These are phyloP conservation scores for Tetrapisispora nanseiensis DNA, from an alignment of 805 yeast genomes.

Conservation along the genomic window DNA sequence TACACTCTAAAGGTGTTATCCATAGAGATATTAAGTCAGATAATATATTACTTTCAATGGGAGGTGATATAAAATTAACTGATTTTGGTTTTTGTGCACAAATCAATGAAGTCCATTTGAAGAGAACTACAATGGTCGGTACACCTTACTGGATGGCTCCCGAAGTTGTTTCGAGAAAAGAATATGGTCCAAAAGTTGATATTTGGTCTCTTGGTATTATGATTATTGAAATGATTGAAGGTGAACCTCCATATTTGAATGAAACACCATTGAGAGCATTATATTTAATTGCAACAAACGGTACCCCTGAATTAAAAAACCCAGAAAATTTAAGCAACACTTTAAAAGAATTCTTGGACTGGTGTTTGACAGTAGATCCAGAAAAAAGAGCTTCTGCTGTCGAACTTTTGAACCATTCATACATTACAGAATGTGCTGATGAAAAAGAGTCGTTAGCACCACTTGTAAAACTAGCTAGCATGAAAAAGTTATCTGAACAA, in stretches of 20 bases:
- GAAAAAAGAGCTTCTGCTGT: conserved; percentile 72
- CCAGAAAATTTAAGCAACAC: conserved; percentile 66
- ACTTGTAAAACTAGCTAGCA: conserved; percentile 60
- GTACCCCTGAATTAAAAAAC: conserved; percentile 88
- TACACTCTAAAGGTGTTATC: conserved; percentile 85
- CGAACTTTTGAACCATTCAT: conserved; percentile 58
- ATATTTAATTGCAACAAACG: conserved; percentile 90
- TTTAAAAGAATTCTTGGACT: conserved; percentile 59
- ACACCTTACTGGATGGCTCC: conserved; percentile 99
- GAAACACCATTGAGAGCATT: conserved; percentile 93
- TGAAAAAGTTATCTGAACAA: conserved; percentile 44
- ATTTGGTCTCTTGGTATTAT: conserved; percentile 97
- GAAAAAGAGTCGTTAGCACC: conserved; percentile 57
- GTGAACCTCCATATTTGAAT: conserved; percentile 95
- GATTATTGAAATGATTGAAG: conserved; percentile 98
- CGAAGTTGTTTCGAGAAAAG: conserved; percentile 89
- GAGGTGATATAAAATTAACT: conserved; percentile 86
- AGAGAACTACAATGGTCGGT: conserved; percentile 97
- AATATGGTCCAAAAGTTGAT: conserved; percentile 94
- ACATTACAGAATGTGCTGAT: conserved; percentile 48
- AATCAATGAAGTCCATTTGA: conserved; percentile 65
- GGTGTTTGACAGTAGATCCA: conserved; percentile 76
- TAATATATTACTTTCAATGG: conserved; percentile 71
- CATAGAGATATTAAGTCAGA: conserved; percentile 95
- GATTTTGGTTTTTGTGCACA: conserved; percentile 98